phyloP scores from a whole-genome alignment of 257 asterid genomes.

The Marsdenia floribunda region DNA sequence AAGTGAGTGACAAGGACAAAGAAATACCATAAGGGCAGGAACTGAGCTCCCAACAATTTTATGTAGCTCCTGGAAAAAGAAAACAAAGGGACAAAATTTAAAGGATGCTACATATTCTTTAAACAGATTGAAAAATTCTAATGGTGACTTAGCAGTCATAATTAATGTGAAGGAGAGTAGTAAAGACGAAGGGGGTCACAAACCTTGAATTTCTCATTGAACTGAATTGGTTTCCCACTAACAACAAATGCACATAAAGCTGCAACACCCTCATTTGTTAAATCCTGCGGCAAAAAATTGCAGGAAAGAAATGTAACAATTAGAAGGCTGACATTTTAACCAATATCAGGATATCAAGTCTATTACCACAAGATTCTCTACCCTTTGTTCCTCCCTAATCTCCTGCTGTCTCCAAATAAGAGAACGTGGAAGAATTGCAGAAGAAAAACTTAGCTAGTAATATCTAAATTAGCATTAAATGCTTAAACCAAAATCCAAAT shows the following conservation, averaged over 20 bases:
- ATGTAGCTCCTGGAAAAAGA: slow-evolving; percentile 39
- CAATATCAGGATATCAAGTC: neutral
- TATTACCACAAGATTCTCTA: neutral
- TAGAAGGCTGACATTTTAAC: neutral
- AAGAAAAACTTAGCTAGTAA: neutral
- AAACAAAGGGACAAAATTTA: neutral
- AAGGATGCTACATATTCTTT: neutral
- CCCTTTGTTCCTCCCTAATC: neutral
- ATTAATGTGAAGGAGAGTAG: neutral
- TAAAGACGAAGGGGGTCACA: neutral
- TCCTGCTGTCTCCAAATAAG: neutral
- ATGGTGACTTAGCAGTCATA: neutral
- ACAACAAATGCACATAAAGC: slow-evolving; percentile 54
- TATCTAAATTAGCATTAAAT: neutral
- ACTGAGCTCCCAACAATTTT: slow-evolving; percentile 35
- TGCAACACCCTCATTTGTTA: slow-evolving; percentile 71
- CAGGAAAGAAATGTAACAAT: neutral
- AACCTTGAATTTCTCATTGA: slow-evolving; percentile 66
- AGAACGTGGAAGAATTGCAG: neutral
- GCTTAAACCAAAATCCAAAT: neutral
- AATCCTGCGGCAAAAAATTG: slow-evolving; percentile 33
- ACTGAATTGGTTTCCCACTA: slow-evolving; percentile 43
- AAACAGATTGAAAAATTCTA: slow-evolving; percentile 2
- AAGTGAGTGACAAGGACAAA: neutral
- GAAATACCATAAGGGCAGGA: slow-evolving; percentile 40